Percentiles rank a stretch among this genome's conserved stretches.
Conservation (phyloP, 75 land plant genomes). For the Azolla pinnata region DNA sequence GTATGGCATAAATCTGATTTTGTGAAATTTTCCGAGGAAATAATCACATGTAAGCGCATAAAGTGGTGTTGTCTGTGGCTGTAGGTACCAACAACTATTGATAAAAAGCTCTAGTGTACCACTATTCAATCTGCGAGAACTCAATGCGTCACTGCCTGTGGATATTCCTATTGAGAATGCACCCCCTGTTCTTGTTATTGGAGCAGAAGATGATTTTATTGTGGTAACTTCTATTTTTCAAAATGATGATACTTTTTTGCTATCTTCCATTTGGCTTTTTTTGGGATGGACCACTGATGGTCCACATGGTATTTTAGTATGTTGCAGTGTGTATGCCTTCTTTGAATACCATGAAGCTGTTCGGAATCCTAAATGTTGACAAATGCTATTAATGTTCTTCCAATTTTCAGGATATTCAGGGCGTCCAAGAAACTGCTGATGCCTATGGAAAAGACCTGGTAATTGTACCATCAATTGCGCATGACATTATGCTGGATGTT, state of each 20-base stretch:
- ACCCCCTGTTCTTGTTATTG: constrained; percentile 59
- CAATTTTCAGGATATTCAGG: constrained; percentile 76
- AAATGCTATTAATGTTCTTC: too few relatives aligned
- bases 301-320: too few relatives aligned
- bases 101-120: constrained; percentile 68
- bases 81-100: constrained; percentile 75
- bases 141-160: constrained; percentile 74
- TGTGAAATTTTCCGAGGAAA: too few relatives aligned
- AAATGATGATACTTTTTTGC: too few relatives aligned
- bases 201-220: constrained; percentile 73
- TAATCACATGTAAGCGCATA: too few relatives aligned
- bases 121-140: constrained; percentile 65
- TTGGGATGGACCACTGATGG: too few relatives aligned
- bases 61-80: too few relatives aligned
- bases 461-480: constrained; percentile 56
- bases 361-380: too few relatives aligned
- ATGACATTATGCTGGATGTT: constrained; percentile 85
- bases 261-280: too few relatives aligned
- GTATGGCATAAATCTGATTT: too few relatives aligned
- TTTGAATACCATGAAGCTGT: too few relatives aligned
- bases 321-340: too few relatives aligned
- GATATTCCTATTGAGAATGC: constrained; percentile 29
- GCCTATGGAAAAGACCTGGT: constrained; percentile 47
- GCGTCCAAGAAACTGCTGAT: constrained; percentile 54
- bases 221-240: constrained; percentile 34